Conservation (phyloP, 495 filamentous ascomycete genomes). For the Barbatosphaeria neglecta region DNA sequence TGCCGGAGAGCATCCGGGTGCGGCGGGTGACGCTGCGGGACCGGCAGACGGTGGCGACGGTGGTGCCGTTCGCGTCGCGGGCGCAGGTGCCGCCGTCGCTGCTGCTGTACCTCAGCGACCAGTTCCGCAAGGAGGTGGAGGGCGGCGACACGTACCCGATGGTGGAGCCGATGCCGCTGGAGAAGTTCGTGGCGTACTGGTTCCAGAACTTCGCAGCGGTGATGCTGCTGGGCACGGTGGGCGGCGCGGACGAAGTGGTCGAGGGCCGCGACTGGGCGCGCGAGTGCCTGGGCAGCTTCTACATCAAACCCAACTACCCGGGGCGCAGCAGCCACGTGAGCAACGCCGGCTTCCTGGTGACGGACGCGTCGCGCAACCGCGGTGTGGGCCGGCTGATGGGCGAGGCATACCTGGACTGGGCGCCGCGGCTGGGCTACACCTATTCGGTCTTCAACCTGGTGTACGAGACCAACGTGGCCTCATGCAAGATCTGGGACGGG, state of each 20-base stretch:
- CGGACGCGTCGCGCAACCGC: constrained; percentile 74
- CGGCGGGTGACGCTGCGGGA: constrained; percentile 85
- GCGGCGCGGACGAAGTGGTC: constrained; percentile 42
- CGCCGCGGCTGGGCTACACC: constrained; percentile 83
- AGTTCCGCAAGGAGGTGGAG: constrained; percentile 90
- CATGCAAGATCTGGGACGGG: constrained; percentile 90
- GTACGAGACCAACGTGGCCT: constrained; percentile 94
- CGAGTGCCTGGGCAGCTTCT: constrained; percentile 86
- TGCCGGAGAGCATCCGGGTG: constrained; percentile 59
- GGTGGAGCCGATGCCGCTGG: constrained; percentile 62
- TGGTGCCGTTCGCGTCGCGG: constrained; percentile 73
- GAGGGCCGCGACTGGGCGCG: constrained; percentile 73
- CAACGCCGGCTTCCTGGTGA: constrained; percentile 92
- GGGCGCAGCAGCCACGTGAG: constrained; percentile 92
- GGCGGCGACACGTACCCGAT: constrained; percentile 95
- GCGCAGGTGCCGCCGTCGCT: constrained; percentile 64
- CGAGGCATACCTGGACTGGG: constrained; percentile 89
- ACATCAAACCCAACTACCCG: constrained; percentile 95
- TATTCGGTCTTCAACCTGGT: constrained; percentile 98
- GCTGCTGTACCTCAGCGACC: constrained; percentile 68
- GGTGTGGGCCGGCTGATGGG: constrained; percentile 91
- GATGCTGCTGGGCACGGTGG: constrained; percentile 79
- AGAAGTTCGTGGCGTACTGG: constrained; percentile 81
- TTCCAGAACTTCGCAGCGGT: constrained; percentile 90
- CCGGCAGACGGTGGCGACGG: constrained; percentile 77